Percentiles rank a stretch among this genome's conserved stretches.
These are phyloP conservation scores for Alternaria ventricosa DNA, from an alignment of 2,329 filamentous ascomycete species.

Conservation along the genomic window DNA sequence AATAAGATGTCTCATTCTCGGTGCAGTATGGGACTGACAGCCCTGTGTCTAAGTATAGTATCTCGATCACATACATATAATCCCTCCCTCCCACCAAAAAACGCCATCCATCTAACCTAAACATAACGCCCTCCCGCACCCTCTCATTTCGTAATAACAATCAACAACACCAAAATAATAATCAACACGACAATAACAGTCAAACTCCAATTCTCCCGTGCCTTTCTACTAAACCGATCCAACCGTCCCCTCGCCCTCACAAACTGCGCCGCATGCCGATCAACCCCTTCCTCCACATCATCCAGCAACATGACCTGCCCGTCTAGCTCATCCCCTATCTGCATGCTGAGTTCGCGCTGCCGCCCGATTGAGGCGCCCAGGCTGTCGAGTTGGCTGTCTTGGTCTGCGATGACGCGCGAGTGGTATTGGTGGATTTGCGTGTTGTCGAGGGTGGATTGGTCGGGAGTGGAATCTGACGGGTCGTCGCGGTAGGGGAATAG, in stretches of 20 bases:
- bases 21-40: neutral
- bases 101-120: neutral
- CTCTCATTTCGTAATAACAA: slow-evolving; percentile 64
- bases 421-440: slow-evolving; percentile 88
- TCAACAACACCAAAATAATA: slow-evolving; percentile 79
- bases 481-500: slow-evolving; percentile 78
- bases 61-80: neutral
- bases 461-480: slow-evolving; percentile 56
- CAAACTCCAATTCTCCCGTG: slow-evolving; percentile 87
- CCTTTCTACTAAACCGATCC: slow-evolving; percentile 73
- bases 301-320: slow-evolving; percentile 88
- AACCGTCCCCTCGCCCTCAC: slow-evolving; percentile 76
- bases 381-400: slow-evolving; percentile 90
- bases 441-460: slow-evolving; percentile 72
- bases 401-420: slow-evolving; percentile 77
- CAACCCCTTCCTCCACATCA: slow-evolving; percentile 82
- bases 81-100: neutral
- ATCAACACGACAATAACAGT: slow-evolving; percentile 80
- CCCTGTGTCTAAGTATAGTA: neutral
- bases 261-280: slow-evolving; percentile 78
- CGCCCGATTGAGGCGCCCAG: slow-evolving; percentile 86
- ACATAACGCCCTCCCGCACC: neutral
- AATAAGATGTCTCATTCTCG: neutral
- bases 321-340: slow-evolving; percentile 95
- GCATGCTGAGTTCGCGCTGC: slow-evolving; percentile 90